Base-by-base conservation (phyloP, 2,329 filamentous ascomycete species). In the Talaromyces pinophilus region DNA sequence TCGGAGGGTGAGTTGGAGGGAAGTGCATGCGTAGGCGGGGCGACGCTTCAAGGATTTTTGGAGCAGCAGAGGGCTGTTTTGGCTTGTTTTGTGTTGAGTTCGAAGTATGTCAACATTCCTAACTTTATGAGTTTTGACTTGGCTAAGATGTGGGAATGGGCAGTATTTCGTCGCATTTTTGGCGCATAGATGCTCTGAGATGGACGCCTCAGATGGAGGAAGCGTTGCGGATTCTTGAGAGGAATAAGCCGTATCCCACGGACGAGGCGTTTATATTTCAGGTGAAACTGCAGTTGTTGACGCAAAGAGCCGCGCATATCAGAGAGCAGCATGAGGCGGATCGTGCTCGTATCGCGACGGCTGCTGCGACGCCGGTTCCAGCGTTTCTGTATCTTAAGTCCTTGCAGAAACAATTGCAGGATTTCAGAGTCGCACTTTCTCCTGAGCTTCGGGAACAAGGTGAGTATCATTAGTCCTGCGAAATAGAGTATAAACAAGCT, bases 171-270 rank as follows among this genome's bases (percentile, higher is more conserved):
- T 74, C 75, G 6, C 75, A 78, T 57, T 72, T 78, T 67, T 72
- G 72, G 1, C 75, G 76, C 28, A 71, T 74, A 65, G 76, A 78
- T 44, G 70, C 77, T 19, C 61, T 79, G 50, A 72, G 73, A 60
- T 80, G 78, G 78, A 78, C 76, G 2, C 69, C 75, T n/a, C 74
- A 76, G 62, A 79, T 80, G 77, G 78, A 79, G 66, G 74, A 78
- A 40, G 72, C 72, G 1, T 73, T 80, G 61, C 70, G 60, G 48
- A 62, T 73, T 19, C 70, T 80, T 5, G 67, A 67, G 48, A 67
- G 67, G 1, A 76, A 65, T 64, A 70, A 72, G 2, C 52, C 70
- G 28, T 76, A 69, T 40, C 68, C 71, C 5, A 66, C 70, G 0
- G 78, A 81, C 67, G 68, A 70, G 11, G 30, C 70, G 10, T 76